Evolutionary conservation across 495 filamentous ascomycete genomes (phyloP).

Genomic region (Cryomyces minteri): DNA sequence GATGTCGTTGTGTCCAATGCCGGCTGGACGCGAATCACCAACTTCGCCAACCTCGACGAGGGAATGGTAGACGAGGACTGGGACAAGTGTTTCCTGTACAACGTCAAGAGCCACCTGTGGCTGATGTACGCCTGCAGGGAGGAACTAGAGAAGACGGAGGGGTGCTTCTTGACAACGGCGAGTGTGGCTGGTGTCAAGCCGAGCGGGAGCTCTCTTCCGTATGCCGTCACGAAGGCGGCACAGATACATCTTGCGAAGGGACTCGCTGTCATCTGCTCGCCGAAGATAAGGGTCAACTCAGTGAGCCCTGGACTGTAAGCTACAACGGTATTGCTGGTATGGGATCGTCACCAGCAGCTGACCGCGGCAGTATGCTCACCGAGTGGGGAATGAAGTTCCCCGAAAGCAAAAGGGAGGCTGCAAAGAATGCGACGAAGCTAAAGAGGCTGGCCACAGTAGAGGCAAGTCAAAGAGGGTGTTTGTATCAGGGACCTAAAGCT

Average conservation of each 20-base stretch:
- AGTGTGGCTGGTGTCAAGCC: constrained; percentile 33
- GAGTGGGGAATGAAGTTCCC: constrained; percentile 36
- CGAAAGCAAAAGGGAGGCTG: constrained; percentile 22
- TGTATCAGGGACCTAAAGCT: neutral
- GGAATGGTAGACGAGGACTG: constrained; percentile 36
- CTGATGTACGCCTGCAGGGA: constrained; percentile 30
- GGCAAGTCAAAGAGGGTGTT: constrained; percentile 9
- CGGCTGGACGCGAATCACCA: constrained; percentile 34
- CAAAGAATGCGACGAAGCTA: constrained; percentile 27
- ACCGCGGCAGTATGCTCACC: constrained; percentile 13
- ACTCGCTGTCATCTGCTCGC: constrained; percentile 29
- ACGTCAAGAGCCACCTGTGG: constrained; percentile 39
- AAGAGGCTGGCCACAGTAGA: constrained; percentile 33
- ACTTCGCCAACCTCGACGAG: constrained; percentile 32
- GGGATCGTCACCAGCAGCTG: neutral
- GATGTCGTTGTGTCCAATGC: constrained; percentile 38
- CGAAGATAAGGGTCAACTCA: constrained; percentile 34
- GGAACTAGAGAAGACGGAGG: constrained; percentile 28
- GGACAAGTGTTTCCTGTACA: constrained; percentile 36
- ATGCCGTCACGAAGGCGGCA: constrained; percentile 35
- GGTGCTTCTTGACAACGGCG: constrained; percentile 34
- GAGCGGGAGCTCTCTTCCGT: constrained; percentile 29
- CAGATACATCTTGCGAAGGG: constrained; percentile 35
- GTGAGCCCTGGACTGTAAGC: constrained; percentile 31
- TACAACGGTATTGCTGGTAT: neutral